phyloP scores from a whole-genome alignment of 768 basidiomycete genomes.

The Termitomyces sp. region DNA sequence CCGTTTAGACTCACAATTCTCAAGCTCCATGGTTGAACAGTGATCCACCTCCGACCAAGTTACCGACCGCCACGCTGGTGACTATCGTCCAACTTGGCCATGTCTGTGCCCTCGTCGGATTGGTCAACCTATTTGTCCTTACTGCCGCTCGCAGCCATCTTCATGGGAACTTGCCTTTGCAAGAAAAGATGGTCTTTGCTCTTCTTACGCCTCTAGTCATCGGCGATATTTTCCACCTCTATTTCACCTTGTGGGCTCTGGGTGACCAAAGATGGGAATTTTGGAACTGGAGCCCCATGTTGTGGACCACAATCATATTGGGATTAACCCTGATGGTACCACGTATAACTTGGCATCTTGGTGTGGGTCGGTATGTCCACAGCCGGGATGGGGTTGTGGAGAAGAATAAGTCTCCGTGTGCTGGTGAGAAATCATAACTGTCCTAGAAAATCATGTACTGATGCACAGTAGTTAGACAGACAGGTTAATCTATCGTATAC shows the following conservation, averaged over 20 bases:
- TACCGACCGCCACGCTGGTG: slow-evolving; percentile 63
- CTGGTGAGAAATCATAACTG: background rate
- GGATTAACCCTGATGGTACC: slow-evolving; percentile 68
- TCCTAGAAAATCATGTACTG: background rate
- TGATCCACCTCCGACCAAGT: slow-evolving; percentile 39
- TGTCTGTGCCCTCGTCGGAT: slow-evolving; percentile 70
- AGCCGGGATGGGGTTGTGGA: slow-evolving; percentile 45
- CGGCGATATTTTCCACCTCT: slow-evolving; percentile 66
- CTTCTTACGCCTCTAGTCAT: slow-evolving; percentile 65
- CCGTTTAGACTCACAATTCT: slow-evolving; percentile 59
- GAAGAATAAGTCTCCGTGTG: slow-evolving; percentile 10
- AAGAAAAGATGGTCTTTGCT: slow-evolving; percentile 67
- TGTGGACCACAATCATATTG: slow-evolving; percentile 62
- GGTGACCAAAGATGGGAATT: slow-evolving; percentile 68
- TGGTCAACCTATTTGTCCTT: slow-evolving; percentile 67
- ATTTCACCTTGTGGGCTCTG: slow-evolving; percentile 69
- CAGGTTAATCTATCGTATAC: background rate
- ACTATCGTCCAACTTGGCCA: slow-evolving; percentile 75
- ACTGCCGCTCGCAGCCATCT: slow-evolving; percentile 59
- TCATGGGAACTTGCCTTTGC: slow-evolving; percentile 51
- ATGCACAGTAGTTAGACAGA: background rate
- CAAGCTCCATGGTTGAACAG: slow-evolving; percentile 71
- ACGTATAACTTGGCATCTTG: slow-evolving; percentile 69
- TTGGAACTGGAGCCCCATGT: slow-evolving; percentile 60
- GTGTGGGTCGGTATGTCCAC: slow-evolving; percentile 71